Base-by-base conservation (phyloP, 169 alveolate genomes). In the Miamiensis avidus region DNA sequence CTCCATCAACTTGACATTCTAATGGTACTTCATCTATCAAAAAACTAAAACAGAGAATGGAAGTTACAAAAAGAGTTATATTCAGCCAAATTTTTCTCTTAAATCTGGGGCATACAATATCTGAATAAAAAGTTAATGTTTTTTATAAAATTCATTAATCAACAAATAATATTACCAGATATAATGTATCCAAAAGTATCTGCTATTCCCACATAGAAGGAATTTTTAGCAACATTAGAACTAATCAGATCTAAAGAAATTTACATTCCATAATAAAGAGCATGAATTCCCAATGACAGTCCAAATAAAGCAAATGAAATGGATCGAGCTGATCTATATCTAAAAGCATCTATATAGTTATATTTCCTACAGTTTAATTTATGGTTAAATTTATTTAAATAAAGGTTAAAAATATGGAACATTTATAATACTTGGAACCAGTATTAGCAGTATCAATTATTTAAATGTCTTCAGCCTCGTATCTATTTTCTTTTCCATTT, bases 191-290 rank as follows among this genome's bases (percentile, higher is more conserved):
- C 84, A 15, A 79, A 29, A 79, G 64, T 49, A 29, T 79, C 84
- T 25, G 76, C 84, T 16, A 79, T 79, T n/a, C 84, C 84, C 0
- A 79, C 65, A 79, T 15, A 79, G 16, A 79, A 64, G 0, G 76
- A 79, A 26, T 79, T 79, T 49, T 49, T 25, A 28, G 34, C 84
- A 6, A 79, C 34, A 0, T 69, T 49, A 28, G 77, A 49, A 0
- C 84, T 76, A 26, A 79, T 29, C 49, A 34, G 30, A 65, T 79
- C 84, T 29, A 79, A 31, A 0, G 84, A 79, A 29, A 79, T 76
- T 79, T 79, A 64, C n/a, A 79, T 79, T 65, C 84, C 84, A 31
- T 79, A 79, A 65, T 65, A 79, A 20, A 79, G 29, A 64, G 65
- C 65, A 29, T 79, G 77, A 28, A 74, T 69, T 0, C 64, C 30